Percentiles rank a stretch among this genome's conserved stretches.
These are phyloP conservation scores for Pseudomassariella vexata DNA, from an alignment of 2,329 filamentous ascomycete genomes.

Conservation along the genomic window DNA sequence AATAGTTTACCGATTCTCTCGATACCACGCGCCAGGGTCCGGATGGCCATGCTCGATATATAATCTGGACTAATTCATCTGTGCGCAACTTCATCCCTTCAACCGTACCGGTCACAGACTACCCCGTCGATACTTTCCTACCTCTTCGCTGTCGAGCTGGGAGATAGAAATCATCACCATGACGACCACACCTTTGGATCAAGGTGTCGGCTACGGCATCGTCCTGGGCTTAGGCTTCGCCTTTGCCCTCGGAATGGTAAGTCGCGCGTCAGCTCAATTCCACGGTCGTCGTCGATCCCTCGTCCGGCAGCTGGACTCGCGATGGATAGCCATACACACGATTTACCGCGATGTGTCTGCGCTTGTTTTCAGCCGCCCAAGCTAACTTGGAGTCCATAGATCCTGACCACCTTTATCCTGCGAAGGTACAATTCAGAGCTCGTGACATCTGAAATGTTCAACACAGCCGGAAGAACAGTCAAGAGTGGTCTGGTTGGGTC, in stretches of 20 bases:
- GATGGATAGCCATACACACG: no score
- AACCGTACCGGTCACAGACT: no score
- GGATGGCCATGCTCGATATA: no score
- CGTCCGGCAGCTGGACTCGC: no score
- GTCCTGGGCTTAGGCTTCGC: constrained; percentile 68
- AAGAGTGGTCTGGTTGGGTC: constrained; percentile 85
- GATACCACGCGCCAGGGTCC: background rate
- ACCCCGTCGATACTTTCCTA: no score
- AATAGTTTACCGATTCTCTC: background rate
- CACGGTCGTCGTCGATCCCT: no score
- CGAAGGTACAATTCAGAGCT: constrained; percentile 51
- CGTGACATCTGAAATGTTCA: constrained; percentile 91
- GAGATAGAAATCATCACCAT: constrained; percentile 12
- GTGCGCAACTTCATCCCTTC: no score
- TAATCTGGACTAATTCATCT: no score
- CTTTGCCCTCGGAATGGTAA: constrained; percentile 66
- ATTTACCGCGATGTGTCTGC: no score
- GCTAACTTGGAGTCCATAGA: background rate
- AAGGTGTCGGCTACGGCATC: constrained; percentile 72
- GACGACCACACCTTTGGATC: constrained; percentile 35
- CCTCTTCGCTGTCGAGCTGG: background rate
- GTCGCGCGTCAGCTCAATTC: no score
- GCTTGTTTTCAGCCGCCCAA: constrained; percentile 50
- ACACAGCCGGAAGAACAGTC: constrained; percentile 78
- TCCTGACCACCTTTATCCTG: constrained; percentile 26